Evolutionary conservation across 192 early-diverging fungal genomes (phyloP), one percentile per base, ranked within the genome.

Genomic region (Phlyctochytrium planicorne): DNA sequence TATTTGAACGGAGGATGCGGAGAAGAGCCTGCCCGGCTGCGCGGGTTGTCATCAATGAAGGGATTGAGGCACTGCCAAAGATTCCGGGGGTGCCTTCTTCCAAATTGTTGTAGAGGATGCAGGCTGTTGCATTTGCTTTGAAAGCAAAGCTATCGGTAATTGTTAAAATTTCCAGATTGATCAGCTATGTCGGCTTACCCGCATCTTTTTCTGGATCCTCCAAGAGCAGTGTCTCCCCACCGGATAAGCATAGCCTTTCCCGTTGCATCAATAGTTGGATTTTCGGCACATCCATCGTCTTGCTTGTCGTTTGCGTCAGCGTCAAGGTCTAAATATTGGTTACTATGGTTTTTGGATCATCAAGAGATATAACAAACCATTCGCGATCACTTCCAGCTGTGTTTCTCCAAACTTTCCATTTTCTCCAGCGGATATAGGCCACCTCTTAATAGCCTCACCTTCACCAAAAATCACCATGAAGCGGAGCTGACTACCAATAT

Each of bases 191-290:
- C n/a, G n/a, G n/a, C n/a, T n/a, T n/a, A n/a, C n/a, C n/a, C n/a
- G n/a, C n/a, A n/a, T n/a, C n/a, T n/a, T n/a, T n/a, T n/a, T n/a
- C n/a, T 57, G 30, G 35, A 37, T 25, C 60, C 50, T 52, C 50
- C 17, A 16, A 23, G 23, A 52, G 50, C 35, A 2, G 37, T 56
- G 50, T 66, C 59, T 62, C 69, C 67, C 68, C 53, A 70, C 34
- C 68, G 61, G 66, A 75, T 16, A 31, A 78, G 34, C 4, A 78
- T 16, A 10, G 69, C 68, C 57, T 75, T 78, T 56, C 77, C 72
- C 20, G 53, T 55, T n/a, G 62, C 70, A 52, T 52, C 23, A 23
- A 52, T 23, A 16, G 64, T 37, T 14, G 53, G 53, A 53, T 20
- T 65, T 3, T 27, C 55, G 10, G 57, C 16, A 31, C 17, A 40